Evolutionary conservation across 768 basidiomycete genomes (phyloP).

Genomic region (Tephrocybe sp.): DNA sequence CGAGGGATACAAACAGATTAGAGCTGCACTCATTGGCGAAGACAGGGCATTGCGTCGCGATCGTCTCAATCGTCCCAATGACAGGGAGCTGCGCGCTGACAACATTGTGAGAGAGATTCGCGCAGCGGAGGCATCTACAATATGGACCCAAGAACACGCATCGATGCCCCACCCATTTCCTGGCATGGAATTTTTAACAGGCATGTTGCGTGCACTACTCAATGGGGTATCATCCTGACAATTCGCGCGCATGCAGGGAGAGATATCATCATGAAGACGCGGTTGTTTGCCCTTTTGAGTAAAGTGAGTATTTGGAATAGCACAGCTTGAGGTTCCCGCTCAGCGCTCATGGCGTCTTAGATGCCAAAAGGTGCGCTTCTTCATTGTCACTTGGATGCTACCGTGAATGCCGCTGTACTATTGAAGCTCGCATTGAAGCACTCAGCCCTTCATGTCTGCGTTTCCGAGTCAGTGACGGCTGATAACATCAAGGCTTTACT

Average conservation of each 20-base stretch:
- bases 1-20: conserved; percentile 26
- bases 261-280: conserved; percentile 55
- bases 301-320: conserved; percentile 36
- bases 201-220: conserved; percentile 25
- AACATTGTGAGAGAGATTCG: conserved; percentile 53
- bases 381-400: conserved; percentile 75
- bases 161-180: conserved; percentile 63
- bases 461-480: conserved; percentile 34
- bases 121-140: conserved; percentile 43
- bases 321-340: neutral
- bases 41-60: conserved; percentile 57
- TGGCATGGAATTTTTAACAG: conserved; percentile 78
- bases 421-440: conserved; percentile 54
- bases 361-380: conserved; percentile 82
- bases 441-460: conserved; percentile 58
- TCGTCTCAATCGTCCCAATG: conserved; percentile 24
- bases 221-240: neutral
- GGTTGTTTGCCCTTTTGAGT: conserved; percentile 57
- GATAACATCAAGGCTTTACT: conserved; percentile 38
- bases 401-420: conserved; percentile 52
- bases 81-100: conserved; percentile 51
- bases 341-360: conserved; percentile 26
- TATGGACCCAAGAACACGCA: conserved; percentile 59
- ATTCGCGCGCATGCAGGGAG: conserved; percentile 35
- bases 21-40: conserved; percentile 33